Base-by-base conservation (phyloP, 495 filamentous ascomycete genomes). In the Oleoguttula mirabilis region DNA sequence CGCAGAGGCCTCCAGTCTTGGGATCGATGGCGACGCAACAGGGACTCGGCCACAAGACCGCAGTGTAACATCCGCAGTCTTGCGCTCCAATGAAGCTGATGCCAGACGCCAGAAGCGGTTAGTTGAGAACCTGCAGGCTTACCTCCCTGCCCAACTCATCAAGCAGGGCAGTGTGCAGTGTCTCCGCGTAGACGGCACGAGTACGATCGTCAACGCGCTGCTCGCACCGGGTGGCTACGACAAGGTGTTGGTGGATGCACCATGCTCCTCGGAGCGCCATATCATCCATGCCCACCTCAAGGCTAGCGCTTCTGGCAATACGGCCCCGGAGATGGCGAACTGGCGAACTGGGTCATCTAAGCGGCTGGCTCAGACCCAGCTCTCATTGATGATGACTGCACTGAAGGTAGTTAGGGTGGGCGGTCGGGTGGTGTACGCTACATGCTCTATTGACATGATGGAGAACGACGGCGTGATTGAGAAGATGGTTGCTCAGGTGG, bases 381-480 rank as follows among this genome's bases (percentile, higher is more conserved):
- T 41, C 1, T 35, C 45, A 4, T 27, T 50, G 19, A 31, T 50
- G 11, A 45, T 50, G 41, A 50, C 34, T 15, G 42, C 32, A 8
- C 42, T 50, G 27, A 32, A 21, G 17, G 27, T 16, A 10, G 37
- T 31, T 10, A 39, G 32, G 23, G 22, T 50, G 2, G 47, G 47
- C 6, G 42, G 47, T 1, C 21, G 14, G 12, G 30, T 50, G 2
- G 33, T 41, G 19, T 50, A 50, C 41, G 47, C 47, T 31, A 50
- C 47, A 2, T 50, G 47, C 36, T 45, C 47, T 10, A 41, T 50
- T 12, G 41, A 45, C 27, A 33, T 28, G 11, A 36, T 21, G 21
- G 47, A 45, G 47, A 50, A 50, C 21, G 47, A 50, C 32, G 42
- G 47, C n/a, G 47, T 50, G 41, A 17, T 50, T 17, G 47, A 40